A percentile compares a stretch with the other conserved stretches of the same genome.
phyloP scores from a whole-genome alignment of 306 rosid genomes.

The Calophaca sinica region DNA sequence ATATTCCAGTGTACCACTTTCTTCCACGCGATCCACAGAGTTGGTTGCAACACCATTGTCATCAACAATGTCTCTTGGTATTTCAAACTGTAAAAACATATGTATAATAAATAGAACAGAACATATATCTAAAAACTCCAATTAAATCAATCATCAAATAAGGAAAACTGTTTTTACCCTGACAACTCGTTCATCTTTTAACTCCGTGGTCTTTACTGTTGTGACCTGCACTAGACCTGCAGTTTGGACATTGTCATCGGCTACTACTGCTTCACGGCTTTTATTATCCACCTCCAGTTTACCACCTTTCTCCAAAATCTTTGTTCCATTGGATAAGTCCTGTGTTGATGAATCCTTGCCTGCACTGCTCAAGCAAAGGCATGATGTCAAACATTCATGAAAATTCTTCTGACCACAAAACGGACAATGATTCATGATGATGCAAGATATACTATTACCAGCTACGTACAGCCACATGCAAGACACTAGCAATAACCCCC shows the following conservation, averaged over 20 bases:
- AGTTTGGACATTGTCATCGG: constrained; percentile 50
- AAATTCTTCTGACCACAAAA: neutral
- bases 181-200: constrained; percentile 62
- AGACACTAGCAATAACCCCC: neutral
- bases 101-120: neutral
- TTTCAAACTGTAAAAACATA: constrained; percentile 61
- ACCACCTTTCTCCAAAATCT: constrained; percentile 49
- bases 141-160: constrained; percentile 31
- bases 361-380: constrained; percentile 56
- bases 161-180: constrained; percentile 58
- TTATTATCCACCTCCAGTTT: constrained; percentile 48
- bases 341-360: constrained; percentile 51
- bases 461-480: no score
- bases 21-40: constrained; percentile 55
- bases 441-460: no score
- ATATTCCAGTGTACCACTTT: constrained; percentile 48
- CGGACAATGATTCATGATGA: neutral
- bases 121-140: neutral
- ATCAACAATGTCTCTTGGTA: constrained; percentile 49
- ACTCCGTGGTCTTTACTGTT: constrained; percentile 51
- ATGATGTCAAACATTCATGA: constrained; percentile 42
- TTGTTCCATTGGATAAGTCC: constrained; percentile 44
- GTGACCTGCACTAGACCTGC: constrained; percentile 51
- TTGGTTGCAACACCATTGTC: constrained; percentile 55
- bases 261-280: constrained; percentile 51